Conservation (phyloP, 2,329 filamentous ascomycete genomes). For the Thermothelomyces thermophilus region DNA sequence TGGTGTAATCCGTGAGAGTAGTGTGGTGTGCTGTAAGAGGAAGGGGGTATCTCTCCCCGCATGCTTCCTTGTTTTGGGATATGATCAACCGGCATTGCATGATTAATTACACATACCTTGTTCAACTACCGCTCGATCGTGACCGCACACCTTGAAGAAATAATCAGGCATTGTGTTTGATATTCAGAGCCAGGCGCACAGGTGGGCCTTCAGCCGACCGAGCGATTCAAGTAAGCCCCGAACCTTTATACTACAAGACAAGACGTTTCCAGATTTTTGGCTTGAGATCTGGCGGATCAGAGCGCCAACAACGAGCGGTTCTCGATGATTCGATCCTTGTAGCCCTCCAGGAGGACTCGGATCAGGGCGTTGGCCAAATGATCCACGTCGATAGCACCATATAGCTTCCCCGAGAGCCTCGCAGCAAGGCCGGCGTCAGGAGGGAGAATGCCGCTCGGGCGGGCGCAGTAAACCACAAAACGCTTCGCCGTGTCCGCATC, state of each 20-base stretch:
- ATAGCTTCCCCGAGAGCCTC: constrained; percentile 27
- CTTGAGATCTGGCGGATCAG: neutral
- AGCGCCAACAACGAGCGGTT: constrained; percentile 20
- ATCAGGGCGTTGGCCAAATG: constrained; percentile 34
- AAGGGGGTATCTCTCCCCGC: no score
- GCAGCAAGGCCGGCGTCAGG: constrained; percentile 25
- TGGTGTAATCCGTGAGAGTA: no score
- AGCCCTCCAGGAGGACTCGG: constrained; percentile 32
- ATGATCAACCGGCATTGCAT: no score
- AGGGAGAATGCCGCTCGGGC: constrained; percentile 31
- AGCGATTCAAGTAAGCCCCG: neutral
- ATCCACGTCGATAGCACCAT: constrained; percentile 30
- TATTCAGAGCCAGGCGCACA: no score
- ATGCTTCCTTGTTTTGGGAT: no score
- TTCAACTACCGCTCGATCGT: no score
- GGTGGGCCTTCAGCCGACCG: neutral
- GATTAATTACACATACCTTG: no score
- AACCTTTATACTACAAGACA: no score
- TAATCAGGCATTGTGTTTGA: no score
- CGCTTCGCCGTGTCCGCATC: constrained; percentile 24
- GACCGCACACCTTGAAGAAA: no score
- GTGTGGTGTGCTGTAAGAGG: no score
- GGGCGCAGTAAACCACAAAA: constrained; percentile 34
- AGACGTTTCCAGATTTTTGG: neutral
- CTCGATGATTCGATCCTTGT: constrained; percentile 32